A percentile compares a stretch with the other conserved stretches of the same genome.
phyloP scores from a whole-genome alignment of 2,329 filamentous ascomycete species.

The Elsinoe necatrix region DNA sequence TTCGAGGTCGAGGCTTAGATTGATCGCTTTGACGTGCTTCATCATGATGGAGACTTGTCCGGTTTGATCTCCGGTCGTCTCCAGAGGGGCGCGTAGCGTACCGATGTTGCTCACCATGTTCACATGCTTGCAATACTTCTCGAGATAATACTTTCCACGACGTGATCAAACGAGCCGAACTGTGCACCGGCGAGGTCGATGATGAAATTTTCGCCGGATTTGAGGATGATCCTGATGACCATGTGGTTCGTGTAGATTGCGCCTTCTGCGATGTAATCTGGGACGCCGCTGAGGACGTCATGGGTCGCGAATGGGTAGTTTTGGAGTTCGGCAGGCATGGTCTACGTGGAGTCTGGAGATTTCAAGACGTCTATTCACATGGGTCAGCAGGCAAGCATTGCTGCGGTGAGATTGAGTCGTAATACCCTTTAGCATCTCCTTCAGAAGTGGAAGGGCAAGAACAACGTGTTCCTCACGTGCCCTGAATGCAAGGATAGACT shows the following conservation, averaged over 20 bases:
- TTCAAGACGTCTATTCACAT: neutral
- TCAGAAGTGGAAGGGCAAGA: neutral
- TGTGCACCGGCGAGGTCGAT: conserved; percentile 20
- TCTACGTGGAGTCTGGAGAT: neutral
- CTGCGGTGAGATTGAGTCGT: no score
- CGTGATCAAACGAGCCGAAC: conserved; percentile 17
- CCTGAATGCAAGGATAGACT: conserved; percentile 5
- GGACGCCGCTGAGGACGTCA: neutral
- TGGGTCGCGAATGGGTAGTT: conserved; percentile 10
- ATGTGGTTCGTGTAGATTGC: conserved; percentile 10
- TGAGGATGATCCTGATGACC: conserved; percentile 13
- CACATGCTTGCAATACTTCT: neutral
- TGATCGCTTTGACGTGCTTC: neutral
- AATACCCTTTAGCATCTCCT: neutral
- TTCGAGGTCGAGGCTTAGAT: neutral
- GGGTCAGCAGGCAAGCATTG: no score
- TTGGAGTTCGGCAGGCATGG: neutral
- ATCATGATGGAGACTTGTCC: neutral
- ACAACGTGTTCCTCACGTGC: neutral
- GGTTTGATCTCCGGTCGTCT: neutral
- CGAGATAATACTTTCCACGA: conserved; percentile 9
- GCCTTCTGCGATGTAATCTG: neutral
- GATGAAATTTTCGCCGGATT: conserved; percentile 15
- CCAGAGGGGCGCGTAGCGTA: neutral
- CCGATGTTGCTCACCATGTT: neutral